Percentiles rank a stretch among this genome's conserved stretches.
Evolutionary conservation across 1,284 basidiomycete genomes (phyloP).

Genomic region (Ceratobasidium sp.): DNA sequence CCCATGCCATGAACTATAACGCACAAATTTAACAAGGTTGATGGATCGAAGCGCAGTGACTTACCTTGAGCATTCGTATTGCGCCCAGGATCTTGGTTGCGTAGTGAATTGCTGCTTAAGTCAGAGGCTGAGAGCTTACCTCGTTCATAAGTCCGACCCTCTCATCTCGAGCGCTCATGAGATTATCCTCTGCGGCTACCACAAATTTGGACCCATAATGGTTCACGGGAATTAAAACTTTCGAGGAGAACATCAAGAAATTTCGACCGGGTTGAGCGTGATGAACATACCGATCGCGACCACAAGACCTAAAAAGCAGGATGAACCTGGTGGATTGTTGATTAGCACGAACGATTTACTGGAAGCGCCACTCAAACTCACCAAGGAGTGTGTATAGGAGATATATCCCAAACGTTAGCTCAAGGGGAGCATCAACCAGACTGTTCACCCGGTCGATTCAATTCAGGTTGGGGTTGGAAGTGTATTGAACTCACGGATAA

Average conservation of each 20-base stretch:
- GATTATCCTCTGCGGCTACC: slow-evolving; percentile 84
- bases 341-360: background rate
- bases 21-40: background rate
- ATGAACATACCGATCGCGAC: slow-evolving; percentile 58
- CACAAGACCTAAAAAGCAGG: slow-evolving; percentile 84
- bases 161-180: slow-evolving; percentile 94
- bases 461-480: slow-evolving; percentile 32
- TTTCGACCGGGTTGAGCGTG: slow-evolving; percentile 64
- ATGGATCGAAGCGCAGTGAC: slow-evolving; percentile 1
- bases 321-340: slow-evolving; percentile 63
- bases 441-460: slow-evolving; percentile 33
- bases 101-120: background rate
- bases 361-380: slow-evolving; percentile 56
- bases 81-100: slow-evolving; percentile 77
- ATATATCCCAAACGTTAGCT: slow-evolving; percentile 83
- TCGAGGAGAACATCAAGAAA: slow-evolving; percentile 45
- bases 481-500: slow-evolving; percentile 68
- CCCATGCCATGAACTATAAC: slow-evolving; percentile 92
- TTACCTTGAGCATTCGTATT: slow-evolving; percentile 92
- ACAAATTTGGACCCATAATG: slow-evolving; percentile 90
- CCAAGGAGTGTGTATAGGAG: slow-evolving; percentile 89
- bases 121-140: slow-evolving; percentile 53
- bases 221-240: slow-evolving; percentile 87
- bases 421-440: slow-evolving; percentile 83
- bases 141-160: slow-evolving; percentile 94